Conservation (phyloP, 495 filamentous ascomycete species). For the Daldinia grandis region DNA sequence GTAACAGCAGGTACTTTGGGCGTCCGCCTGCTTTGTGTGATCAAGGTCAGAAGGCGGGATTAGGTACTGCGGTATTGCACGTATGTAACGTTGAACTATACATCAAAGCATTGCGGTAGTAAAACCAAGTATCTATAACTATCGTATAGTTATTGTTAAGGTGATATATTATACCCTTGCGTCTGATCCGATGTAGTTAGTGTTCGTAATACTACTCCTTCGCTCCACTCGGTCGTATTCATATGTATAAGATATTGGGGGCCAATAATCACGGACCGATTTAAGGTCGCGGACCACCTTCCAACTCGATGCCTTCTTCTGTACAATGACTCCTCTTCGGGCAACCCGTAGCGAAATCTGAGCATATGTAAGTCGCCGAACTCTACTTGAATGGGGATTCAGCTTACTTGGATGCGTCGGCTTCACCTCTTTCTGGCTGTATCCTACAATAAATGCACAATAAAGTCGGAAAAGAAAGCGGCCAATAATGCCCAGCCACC, state of each 20-base stretch:
- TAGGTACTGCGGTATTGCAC: background rate
- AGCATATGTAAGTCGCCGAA: background rate
- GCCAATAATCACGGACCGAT: background rate
- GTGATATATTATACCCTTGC: slow-evolving; percentile 2
- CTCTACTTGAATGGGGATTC: background rate
- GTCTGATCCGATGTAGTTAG: background rate
- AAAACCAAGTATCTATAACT: background rate
- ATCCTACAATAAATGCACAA: slow-evolving; percentile 18
- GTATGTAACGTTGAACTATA: background rate
- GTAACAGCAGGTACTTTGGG: background rate
- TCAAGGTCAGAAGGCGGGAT: background rate
- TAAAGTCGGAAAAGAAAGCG: slow-evolving; percentile 25
- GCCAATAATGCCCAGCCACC: slow-evolving; percentile 21
- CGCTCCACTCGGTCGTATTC: slow-evolving; percentile 6
- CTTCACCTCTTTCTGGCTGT: slow-evolving; percentile 15
- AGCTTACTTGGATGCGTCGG: slow-evolving; percentile 11
- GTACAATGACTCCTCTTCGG: slow-evolving; percentile 11
- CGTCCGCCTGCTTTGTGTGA: background rate
- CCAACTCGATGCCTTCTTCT: slow-evolving; percentile 7
- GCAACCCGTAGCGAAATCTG: slow-evolving; percentile 7
- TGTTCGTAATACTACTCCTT: background rate
- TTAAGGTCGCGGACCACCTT: slow-evolving; percentile 14
- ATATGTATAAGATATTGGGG: slow-evolving; percentile 7
- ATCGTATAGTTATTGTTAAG: background rate
- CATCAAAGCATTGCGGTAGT: background rate